Conservation (phyloP, 257 asterid species). For the Petunia axillaris region DNA sequence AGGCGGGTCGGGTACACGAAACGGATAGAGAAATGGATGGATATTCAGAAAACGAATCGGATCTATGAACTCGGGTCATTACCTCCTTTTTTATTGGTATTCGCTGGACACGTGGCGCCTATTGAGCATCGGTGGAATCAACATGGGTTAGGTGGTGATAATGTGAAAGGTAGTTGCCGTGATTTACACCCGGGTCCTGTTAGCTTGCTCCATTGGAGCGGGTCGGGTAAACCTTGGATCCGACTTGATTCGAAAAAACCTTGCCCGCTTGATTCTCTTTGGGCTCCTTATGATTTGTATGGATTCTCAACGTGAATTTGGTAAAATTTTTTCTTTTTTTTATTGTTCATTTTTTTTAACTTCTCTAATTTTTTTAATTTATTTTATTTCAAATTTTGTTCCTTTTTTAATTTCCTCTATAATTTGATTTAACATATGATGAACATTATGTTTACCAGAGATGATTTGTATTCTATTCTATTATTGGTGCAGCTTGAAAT, state of each 20-base stretch:
- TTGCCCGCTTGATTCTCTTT: constrained; percentile 75
- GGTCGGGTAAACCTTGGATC: constrained; percentile 90
- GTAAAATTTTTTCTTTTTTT: constrained; percentile 26
- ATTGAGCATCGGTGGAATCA: constrained; percentile 95
- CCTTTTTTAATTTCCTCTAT: constrained; percentile 29
- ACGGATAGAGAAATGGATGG: constrained; percentile 94
- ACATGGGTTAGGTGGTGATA: constrained; percentile 92
- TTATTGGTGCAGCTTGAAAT: constrained; percentile 35
- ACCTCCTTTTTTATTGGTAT: constrained; percentile 79
- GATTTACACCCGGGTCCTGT: constrained; percentile 88
- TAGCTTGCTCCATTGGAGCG: constrained; percentile 98
- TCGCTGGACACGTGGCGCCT: constrained; percentile 93
- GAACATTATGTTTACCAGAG: constrained; percentile 30
- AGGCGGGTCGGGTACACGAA: constrained; percentile 75
- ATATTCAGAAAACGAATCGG: constrained; percentile 78
- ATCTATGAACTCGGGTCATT: constrained; percentile 91
- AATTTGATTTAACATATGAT: constrained; percentile 39
- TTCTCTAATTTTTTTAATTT: constrained; percentile 33
- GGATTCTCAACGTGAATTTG: constrained; percentile 44
- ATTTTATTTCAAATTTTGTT: constrained; percentile 36
- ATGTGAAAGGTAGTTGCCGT: constrained; percentile 85
- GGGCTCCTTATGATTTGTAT: constrained; percentile 87
- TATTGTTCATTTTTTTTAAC: constrained; percentile 20
- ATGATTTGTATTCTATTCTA: constrained; percentile 46
- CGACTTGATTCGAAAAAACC: constrained; percentile 78